Percentiles rank a stretch among this genome's conserved stretches.
phyloP scores from a whole-genome alignment of 2,329 filamentous ascomycete genomes.

The Cladorrhinum sp. region DNA sequence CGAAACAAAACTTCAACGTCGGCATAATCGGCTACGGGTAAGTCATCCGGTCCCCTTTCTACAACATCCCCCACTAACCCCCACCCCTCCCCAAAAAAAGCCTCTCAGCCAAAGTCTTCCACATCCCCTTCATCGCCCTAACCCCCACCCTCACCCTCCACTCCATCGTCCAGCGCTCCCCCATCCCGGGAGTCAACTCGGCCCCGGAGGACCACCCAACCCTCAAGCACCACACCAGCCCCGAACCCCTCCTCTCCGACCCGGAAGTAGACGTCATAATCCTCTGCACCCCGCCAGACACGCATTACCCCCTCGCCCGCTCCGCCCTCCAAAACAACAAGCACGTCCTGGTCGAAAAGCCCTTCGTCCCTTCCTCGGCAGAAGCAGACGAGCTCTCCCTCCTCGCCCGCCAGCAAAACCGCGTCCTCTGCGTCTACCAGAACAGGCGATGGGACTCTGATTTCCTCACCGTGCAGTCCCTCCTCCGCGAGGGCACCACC shows the following conservation, averaged over 20 bases:
- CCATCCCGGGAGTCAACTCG: conserved; percentile 57
- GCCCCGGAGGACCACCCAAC: conserved; percentile 65
- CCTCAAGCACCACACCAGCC: conserved; percentile 60
- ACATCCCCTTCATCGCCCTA: conserved; percentile 72
- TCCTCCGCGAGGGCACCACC: conserved; percentile 53
- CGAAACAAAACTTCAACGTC: conserved; percentile 30
- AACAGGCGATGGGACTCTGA: conserved; percentile 77
- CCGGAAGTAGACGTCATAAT: conserved; percentile 65
- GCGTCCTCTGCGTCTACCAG: conserved; percentile 66
- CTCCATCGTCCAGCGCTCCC: conserved; percentile 72
- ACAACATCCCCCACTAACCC: conserved; percentile 1
- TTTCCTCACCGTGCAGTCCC: conserved; percentile 65
- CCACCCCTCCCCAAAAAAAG: conserved; percentile 37
- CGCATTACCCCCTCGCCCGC: conserved; percentile 65
- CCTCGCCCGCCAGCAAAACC: conserved; percentile 49
- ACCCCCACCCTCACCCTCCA: conserved; percentile 65
- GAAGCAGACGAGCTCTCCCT: conserved; percentile 63
- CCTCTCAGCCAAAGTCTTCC: conserved; percentile 72
- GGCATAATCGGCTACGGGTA: conserved; percentile 30
- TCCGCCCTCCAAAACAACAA: conserved; percentile 66
- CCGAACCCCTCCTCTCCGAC: conserved; percentile 64
- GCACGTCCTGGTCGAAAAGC: conserved; percentile 79
- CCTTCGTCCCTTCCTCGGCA: conserved; percentile 68
- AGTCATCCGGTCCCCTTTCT: neutral
- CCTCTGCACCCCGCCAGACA: conserved; percentile 68